Base-by-base conservation (phyloP, 768 basidiomycete species). In the Cubamyces lactineus region DNA sequence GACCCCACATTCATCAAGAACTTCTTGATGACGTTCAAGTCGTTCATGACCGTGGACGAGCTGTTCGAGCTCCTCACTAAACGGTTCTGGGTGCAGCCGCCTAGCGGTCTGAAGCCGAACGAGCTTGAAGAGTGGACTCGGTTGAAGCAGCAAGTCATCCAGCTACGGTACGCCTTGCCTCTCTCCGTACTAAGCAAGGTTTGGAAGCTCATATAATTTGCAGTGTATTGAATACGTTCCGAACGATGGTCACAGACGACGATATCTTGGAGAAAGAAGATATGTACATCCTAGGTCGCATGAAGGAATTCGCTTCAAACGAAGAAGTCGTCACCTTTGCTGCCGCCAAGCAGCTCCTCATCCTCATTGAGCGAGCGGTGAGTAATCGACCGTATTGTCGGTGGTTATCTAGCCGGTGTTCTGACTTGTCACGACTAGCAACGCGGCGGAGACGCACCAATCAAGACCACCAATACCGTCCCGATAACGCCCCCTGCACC, bases 11-110 rank as follows among this genome's bases (percentile, higher is more conserved):
- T 89, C 76, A 91, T 82, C 73, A 88, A 89, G 71, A 88, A 95
- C 0, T 98, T 98, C 83, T 76, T 98, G 66, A 89, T 97, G 85
- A 97, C 96, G 0, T 97, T 93, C 80, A 93, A 95, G 70, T 95
- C 94, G 0, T 98, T 98, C 74, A 92, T 92, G 16, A 88, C 87
- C 5, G 78, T 91, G 47, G 84, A 91, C 58, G 88, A 94, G 50
- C 77, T 98, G 9, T 88, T 96, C 57, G 87, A 94, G 60, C 80
- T 90, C 17, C 86, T 98, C 19, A 83, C 91, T 7, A 80, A 83
- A 46, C 86, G 96, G 17, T 98, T 94, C 76, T 80, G 82, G 67
- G 88, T 95, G 26, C 80, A 84, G 51, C 82, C 91, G 23, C 96
- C 95, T 0, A 79, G 82, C 5, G 86, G 83, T 6, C 70, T 98